Conservation (phyloP, 345 rosid species). For the Lagerstroemia speciosa region DNA sequence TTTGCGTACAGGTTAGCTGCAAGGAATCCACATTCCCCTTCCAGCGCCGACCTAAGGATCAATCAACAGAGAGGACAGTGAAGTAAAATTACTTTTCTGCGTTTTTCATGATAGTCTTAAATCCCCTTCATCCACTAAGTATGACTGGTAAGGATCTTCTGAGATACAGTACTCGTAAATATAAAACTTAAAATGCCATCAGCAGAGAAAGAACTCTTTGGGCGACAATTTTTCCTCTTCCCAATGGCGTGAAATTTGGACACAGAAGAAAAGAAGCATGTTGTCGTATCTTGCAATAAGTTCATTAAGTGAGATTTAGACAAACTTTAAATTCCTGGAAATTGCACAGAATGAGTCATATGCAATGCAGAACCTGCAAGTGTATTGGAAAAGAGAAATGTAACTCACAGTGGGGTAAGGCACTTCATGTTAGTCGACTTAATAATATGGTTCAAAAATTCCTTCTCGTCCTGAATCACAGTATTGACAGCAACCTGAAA, state of each 20-base stretch:
- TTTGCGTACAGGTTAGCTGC: slow-evolving; percentile 86
- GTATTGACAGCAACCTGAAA: slow-evolving; percentile 76
- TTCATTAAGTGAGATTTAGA: too few species aligned
- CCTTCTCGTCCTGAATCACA: slow-evolving; percentile 54
- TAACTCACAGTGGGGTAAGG: slow-evolving; percentile 65
- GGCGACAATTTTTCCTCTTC: too few species aligned
- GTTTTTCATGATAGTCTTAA: neutral
- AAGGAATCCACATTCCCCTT: slow-evolving; percentile 78
- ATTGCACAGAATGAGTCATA: neutral
- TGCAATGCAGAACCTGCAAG: neutral
- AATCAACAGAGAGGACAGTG: neutral
- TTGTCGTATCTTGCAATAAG: too few species aligned
- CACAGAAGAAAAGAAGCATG: too few species aligned
- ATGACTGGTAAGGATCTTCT: neutral
- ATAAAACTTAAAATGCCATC: too few species aligned
- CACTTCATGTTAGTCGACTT: slow-evolving; percentile 80
- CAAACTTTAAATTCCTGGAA: too few species aligned
- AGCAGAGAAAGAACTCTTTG: too few species aligned
- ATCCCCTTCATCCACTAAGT: neutral
- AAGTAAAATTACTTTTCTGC: neutral
- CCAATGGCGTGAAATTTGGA: neutral
- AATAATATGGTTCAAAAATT: slow-evolving; percentile 58
- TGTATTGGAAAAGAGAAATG: neutral
- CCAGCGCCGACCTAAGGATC: slow-evolving; percentile 54
- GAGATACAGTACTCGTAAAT: neutral